These are phyloP conservation scores for Oryza officinalis DNA, from an alignment of 176 grass and related monocot species.

Conservation along the genomic window DNA sequence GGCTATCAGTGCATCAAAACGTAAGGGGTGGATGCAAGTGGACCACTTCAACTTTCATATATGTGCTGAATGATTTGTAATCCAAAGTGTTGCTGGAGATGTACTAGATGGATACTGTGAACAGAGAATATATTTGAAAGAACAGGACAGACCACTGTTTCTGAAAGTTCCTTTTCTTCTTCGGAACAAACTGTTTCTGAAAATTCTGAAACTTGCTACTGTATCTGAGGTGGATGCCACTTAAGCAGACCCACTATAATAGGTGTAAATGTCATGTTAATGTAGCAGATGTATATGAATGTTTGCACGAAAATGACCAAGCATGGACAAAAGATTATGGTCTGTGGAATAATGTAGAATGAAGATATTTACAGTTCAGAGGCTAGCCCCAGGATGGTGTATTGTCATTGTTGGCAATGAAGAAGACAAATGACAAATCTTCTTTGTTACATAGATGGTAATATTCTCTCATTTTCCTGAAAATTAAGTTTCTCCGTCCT, in stretches of 20 bases:
- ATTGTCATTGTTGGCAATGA: constrained; percentile 11
- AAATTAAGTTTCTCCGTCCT: not conserved
- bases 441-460: not conserved
- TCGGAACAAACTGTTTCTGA: not conserved
- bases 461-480: not conserved
- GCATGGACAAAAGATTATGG: not conserved
- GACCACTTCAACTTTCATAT: not conserved
- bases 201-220: not conserved
- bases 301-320: constrained; percentile 22
- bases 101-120: not conserved
- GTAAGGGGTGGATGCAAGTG: not conserved
- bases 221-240: constrained; percentile 26
- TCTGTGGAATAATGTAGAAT: not conserved
- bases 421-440: constrained; percentile 6
- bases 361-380: not conserved
- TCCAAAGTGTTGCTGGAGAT: constrained; percentile 22
- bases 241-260: not conserved
- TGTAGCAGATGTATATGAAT: not conserved
- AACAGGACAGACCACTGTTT: not conserved
- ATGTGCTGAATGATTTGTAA: not conserved
- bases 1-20: not conserved
- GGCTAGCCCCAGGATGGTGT: not conserved
- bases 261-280: not conserved
- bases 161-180: constrained; percentile 8
- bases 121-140: not conserved